Base-by-base conservation (phyloP, 768 basidiomycete genomes). In the Tubosaeta brunneosetosa region DNA sequence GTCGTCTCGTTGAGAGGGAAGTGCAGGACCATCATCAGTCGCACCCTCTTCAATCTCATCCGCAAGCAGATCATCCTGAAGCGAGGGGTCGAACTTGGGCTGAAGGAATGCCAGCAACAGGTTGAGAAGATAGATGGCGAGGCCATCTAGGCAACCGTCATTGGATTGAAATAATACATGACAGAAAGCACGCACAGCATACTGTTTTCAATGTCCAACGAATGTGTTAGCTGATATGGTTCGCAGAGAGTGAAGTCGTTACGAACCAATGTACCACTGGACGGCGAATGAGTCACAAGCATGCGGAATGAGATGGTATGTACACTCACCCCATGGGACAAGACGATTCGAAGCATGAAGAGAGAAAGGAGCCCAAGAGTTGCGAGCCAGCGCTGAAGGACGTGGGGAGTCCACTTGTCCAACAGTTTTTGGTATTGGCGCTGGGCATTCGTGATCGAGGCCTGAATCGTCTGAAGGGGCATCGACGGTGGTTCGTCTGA, bases 41-140 rank as follows among this genome's bases (percentile, higher is more conserved):
- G 86, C 89, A 17, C 94, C 97, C 66, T 92, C 94, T 62, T 99
- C 97, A 17, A 97, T 88, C 65, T 97, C 94, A 59, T 94, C 90
- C 2, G 93, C 97, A 56, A 91, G 77, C 12, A 97, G 75, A 68
- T 99, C 97, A 43, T 91, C 91, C 58, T 94, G 88, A 31, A 97
- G 74, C 2, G 94, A 95, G 1, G 97, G 95, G 71, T 99, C 97
- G 68, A 99, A 98, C 68, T 88, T 91, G 32, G 97, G 97, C 75
- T 97, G 94, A 16, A 99, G 78, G 78, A 99, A 99, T 2, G 97
- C 95, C 59, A 99, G 81, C 50, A 99, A 84, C 49, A 99, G 83
- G 74, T 99, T 97, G 54, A 97, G 80, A 56, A 95, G 83, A 73
- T 97, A 97, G 61, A 97, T 97, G 29, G 91, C 94, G 60, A 90